Evolutionary conservation across 1,284 basidiomycete genomes (phyloP), one percentile per base, ranked within the genome.

Genomic region (Stygiomarasmius scandens): DNA sequence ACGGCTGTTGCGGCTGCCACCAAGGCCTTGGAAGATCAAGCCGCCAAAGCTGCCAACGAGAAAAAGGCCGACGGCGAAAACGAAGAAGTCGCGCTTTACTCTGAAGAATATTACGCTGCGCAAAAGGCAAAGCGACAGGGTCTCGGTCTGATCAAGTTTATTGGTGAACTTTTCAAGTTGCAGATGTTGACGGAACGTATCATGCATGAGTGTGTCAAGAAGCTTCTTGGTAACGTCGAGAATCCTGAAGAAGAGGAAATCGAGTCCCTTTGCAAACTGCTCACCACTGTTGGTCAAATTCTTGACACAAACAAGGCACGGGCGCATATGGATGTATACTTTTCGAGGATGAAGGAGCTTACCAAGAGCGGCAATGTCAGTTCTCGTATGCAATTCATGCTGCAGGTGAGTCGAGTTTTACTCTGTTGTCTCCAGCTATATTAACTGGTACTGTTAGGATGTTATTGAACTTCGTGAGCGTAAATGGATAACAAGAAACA

Each of bases 161-260:
- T 98, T 64, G 96, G 96, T 67, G 96, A 98, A 78, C 81, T 98
- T 58, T 98, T 95, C 89, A 98, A 98, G 80, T 80, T 98, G 38
- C 89, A 90, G 74, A 96, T 97, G 93, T 79, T 97, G 55, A 94
- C 92, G 47, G 92, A 94, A 74, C 86, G 92, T 64, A 96, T 96
- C 75, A 98, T 99, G 90, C 92, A 95, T 75, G 89, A 94, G 70
- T 98, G 96, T 79, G 89, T 98, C 71, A 93, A 95, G 83, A 95
- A 95, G 75, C 84, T 98, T 6, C 81, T 98, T 24, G 85, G 89
- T 61, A 97, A 98, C 70, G 90, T 96, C 58, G 89, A 93, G 60
- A 92, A 93, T 68, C 96, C 96, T 0, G 95, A 98, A 70, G 96
- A 98, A 75, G 96, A 98, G 76, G 95, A 98, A 70, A 92, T 98